phyloP scores from a whole-genome alignment of 805 yeast species.

The Candida koratica region DNA sequence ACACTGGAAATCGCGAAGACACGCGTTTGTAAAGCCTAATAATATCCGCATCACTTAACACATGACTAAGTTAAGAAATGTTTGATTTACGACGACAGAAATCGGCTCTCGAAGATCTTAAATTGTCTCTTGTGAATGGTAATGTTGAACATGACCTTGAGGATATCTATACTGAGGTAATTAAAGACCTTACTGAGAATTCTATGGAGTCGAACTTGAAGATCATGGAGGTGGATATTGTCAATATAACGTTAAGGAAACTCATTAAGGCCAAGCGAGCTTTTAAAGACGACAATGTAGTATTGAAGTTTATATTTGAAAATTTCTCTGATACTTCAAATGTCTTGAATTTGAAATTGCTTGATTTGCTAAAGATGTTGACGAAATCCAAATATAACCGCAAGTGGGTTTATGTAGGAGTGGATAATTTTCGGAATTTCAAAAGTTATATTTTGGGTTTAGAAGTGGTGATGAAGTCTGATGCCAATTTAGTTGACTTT shows the following conservation, averaged over 20 bases:
- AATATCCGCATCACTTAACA: too few species aligned
- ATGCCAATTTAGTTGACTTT: neutral
- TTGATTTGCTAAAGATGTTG: slow-evolving; percentile 1
- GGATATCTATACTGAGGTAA: neutral
- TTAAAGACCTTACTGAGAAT: neutral
- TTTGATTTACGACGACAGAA: slow-evolving; percentile 7
- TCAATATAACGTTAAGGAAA: slow-evolving; percentile 9
- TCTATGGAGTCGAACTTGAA: neutral
- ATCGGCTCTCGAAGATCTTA: neutral
- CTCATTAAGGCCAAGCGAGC: slow-evolving; percentile 5
- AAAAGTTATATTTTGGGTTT: slow-evolving; percentile 7
- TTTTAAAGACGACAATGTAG: neutral
- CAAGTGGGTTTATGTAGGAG: slow-evolving; percentile 1
- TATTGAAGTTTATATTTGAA: slow-evolving; percentile 1
- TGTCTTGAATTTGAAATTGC: slow-evolving; percentile 6
- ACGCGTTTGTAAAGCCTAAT: too few species aligned
- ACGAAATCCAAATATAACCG: neutral
- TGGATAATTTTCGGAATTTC: slow-evolving; percentile 4
- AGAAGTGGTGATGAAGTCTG: slow-evolving; percentile 8
- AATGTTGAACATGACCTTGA: neutral
- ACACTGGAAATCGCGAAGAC: neutral
- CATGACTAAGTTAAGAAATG: neutral
- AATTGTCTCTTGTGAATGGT: neutral
- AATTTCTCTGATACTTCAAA: slow-evolving; percentile 3
- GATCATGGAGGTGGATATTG: slow-evolving; percentile 3